Percentiles rank a stretch among this genome's conserved stretches.
Conservation (phyloP, 352 stramenopile species). For the Globisporangium spinosum region DNA sequence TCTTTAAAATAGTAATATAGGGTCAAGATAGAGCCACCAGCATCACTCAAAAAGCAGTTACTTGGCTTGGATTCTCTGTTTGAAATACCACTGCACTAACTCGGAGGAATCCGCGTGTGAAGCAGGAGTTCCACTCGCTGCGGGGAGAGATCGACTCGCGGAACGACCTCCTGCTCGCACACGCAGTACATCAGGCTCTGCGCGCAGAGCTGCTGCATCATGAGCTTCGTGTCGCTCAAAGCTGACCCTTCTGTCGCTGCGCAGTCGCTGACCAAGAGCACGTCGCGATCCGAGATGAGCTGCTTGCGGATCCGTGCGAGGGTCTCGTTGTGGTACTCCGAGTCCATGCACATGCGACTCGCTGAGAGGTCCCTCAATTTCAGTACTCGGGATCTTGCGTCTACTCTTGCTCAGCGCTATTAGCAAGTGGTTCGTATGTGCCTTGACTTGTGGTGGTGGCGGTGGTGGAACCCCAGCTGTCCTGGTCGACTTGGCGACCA, state of each 20-base stretch:
- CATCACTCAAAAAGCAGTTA: no score
- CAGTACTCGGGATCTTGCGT: background rate
- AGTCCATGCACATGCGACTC: constrained; percentile 15
- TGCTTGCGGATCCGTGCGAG: constrained; percentile 33
- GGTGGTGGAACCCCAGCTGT: background rate
- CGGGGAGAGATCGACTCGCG: constrained; percentile 10
- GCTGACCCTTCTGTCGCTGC: background rate
- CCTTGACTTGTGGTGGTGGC: background rate
- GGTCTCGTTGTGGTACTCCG: constrained; percentile 25
- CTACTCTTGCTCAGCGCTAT: background rate
- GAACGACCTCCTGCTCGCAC: constrained; percentile 42
- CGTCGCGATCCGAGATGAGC: constrained; percentile 28
- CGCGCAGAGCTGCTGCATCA: constrained; percentile 51
- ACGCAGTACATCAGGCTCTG: constrained; percentile 45
- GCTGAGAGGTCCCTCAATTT: constrained; percentile 16
- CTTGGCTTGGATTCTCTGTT: background rate
- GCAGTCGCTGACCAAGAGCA: constrained; percentile 27
- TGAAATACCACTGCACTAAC: no score
- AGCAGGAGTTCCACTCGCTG: background rate
- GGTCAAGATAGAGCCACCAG: no score
- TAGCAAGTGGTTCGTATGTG: background rate
- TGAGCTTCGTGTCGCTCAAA: constrained; percentile 25
- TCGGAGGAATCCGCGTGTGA: background rate
- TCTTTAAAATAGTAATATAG: no score
- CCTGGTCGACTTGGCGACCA: background rate